Evolutionary conservation across 352 stramenopile genomes (phyloP), one percentile per base, ranked within the genome.

Genomic region (Phytophthora idaei): DNA sequence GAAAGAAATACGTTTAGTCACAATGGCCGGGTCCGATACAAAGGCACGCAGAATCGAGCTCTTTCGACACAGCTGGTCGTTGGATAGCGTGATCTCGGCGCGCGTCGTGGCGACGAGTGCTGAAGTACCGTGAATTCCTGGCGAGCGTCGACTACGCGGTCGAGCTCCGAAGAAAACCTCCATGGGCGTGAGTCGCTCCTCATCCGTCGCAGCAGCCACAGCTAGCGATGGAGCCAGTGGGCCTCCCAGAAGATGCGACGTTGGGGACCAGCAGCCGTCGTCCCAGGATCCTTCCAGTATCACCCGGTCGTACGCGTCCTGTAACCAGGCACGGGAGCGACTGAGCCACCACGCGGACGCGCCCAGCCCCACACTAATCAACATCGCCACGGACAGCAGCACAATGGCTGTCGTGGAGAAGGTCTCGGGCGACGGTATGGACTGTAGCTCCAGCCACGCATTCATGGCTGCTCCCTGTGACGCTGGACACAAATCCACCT

Each of bases 1-100:
- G 52, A 90, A 91, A 5, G 82, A 83, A 49, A 94, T 91, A 21
- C 83, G 83, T 62, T 90, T 90, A 15, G 81, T 90, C 57, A 93
- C 74, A 57, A 93, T 77, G 5, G 73, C 71, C 15, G 85, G 85
- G 53, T 93, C 83, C 14, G 78, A 80, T 39, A 92, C 83, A 49
- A 93, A 93, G 2, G 60, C 74, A 5, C 77, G 69, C 29, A 93
- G 60, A 17, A 88, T 76, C 42, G 57, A 7, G 58, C 83, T 92
- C 60, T 80, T 80, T 37, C 66, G 61, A 52, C 81, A 90, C 54
- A 92, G 61, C 58, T 83, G 80, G 64, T 90, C 80, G 52, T 92
- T 92, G 17, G 84, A 90, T 25, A 87, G 66, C 64, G 59, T 72
- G 52, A 77, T 89, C 76, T 73, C 74, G 5, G 71, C 72, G n/a